phyloP scores from a whole-genome alignment of 2,329 filamentous ascomycete genomes.

The Ramularia endophylla region DNA sequence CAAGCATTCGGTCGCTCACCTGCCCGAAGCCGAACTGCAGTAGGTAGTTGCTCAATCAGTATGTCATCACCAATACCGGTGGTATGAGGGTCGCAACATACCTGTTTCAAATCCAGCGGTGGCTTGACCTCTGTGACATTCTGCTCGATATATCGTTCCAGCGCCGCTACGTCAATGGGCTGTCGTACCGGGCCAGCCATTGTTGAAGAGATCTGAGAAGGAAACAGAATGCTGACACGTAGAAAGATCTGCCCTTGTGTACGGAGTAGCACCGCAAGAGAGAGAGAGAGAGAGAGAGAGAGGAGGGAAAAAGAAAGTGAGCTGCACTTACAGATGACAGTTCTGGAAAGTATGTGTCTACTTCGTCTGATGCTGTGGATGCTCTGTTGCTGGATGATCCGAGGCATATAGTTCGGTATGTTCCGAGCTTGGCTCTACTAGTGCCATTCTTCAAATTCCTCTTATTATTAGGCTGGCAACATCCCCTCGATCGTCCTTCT shows the following conservation, averaged over 20 bases:
- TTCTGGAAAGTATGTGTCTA: too few species aligned
- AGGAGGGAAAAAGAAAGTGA: neutral
- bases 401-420: too few species aligned
- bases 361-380: too few species aligned
- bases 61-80: neutral
- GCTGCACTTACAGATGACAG: too few species aligned
- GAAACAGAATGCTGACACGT: too few species aligned
- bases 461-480: too few species aligned
- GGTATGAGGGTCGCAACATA: conserved; percentile 31
- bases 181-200: conserved; percentile 87
- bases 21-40: conserved; percentile 77
- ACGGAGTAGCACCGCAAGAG: neutral
- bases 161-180: conserved; percentile 72
- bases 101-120: conserved; percentile 83
- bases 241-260: too few species aligned
- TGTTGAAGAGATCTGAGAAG: neutral
- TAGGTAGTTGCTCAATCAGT: neutral
- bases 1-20: too few species aligned
- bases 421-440: too few species aligned
- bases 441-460: too few species aligned
- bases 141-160: conserved; percentile 69
- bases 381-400: too few species aligned
- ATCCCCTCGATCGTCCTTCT: too few species aligned
- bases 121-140: conserved; percentile 76
- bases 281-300: neutral